Conservation (phyloP, 768 basidiomycete species). For the Phlegmacium glaucopus region DNA sequence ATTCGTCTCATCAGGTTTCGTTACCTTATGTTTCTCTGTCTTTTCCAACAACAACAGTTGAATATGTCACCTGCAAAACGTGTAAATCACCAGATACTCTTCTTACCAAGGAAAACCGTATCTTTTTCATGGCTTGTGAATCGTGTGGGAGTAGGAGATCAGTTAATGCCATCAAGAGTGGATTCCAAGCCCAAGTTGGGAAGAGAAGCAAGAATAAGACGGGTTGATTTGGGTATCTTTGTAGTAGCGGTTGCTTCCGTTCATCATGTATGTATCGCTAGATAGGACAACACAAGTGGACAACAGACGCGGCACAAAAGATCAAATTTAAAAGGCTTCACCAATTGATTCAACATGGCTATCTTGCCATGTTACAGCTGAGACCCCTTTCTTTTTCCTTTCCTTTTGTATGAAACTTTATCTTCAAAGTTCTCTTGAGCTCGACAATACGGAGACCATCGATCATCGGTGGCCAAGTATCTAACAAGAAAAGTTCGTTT, state of each 20-base stretch:
- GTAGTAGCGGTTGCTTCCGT: not conserved
- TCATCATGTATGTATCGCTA: not conserved
- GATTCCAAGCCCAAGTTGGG: conserved; percentile 95
- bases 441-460: too few species aligned
- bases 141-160: conserved; percentile 88
- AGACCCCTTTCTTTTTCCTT: too few species aligned
- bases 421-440: too few species aligned
- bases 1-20: too few species aligned
- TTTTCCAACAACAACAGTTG: conserved; percentile 49
- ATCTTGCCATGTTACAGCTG: too few species aligned
- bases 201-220: conserved; percentile 83
- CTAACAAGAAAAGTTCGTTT: too few species aligned
- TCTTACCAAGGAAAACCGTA: conserved; percentile 95
- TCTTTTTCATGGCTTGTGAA: conserved; percentile 96
- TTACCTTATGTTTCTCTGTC: not conserved
- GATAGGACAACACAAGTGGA: not conserved
- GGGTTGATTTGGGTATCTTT: conserved; percentile 38
- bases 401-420: too few species aligned
- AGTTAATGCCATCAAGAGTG: conserved; percentile 96
- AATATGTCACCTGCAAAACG: conserved; percentile 99
- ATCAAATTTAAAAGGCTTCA: too few species aligned
- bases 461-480: too few species aligned
- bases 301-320: too few species aligned
- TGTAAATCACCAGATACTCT: conserved; percentile 99
- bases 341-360: too few species aligned